Base-by-base conservation (phyloP, 108 stramenopile genomes). In the Epithemia pelagica region DNA sequence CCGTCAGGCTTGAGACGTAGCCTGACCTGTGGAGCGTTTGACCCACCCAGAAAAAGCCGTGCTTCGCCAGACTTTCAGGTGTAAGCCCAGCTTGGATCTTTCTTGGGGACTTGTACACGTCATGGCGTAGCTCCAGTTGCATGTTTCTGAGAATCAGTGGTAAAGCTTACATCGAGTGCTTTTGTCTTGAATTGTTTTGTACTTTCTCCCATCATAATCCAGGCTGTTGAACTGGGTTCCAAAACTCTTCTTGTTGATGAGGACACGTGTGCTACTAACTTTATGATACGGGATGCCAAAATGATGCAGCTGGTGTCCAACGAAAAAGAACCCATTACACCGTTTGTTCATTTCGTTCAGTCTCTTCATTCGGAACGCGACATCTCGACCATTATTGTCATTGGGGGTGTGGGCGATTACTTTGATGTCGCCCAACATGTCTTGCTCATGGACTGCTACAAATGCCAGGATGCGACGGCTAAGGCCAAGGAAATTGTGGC, bases 241-340 rank as follows among this genome's bases (percentile, higher is more conserved):
- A 81, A 88, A 29, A 79, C 84, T 7, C 73, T 98, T 20, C 85
- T 98, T 23, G 76, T 98, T n/a, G 97, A 98, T 74, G 56, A 98
- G 75, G 96, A 97, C 79, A 96, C 96, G 23, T 95, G 95, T 74
- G 88, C 86, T 10, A 82, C 88, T 18, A 96, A 96, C 74, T 96
- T 96, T 70, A 96, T 96, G 95, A 88, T 92, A 56, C 79, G 97
- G 30, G 97, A 98, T 70, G 84, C 82, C 46, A 84, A 95, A 76
- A 98, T 98, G 97, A 83, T 88, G 80, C 65, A 82, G 59, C 88
- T 98, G 7, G 96, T 98, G 2, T 78, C 94, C 32, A 75, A 77
- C 60, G 91, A 96, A 26, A 92, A 94, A 67, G 97, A 98, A 74
- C 95, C 96, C 7, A 98, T 98, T 66, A 96, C 93, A 18, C 97